phyloP scores from a whole-genome alignment of 768 basidiomycete species.

The Lentinula guzmanii region DNA sequence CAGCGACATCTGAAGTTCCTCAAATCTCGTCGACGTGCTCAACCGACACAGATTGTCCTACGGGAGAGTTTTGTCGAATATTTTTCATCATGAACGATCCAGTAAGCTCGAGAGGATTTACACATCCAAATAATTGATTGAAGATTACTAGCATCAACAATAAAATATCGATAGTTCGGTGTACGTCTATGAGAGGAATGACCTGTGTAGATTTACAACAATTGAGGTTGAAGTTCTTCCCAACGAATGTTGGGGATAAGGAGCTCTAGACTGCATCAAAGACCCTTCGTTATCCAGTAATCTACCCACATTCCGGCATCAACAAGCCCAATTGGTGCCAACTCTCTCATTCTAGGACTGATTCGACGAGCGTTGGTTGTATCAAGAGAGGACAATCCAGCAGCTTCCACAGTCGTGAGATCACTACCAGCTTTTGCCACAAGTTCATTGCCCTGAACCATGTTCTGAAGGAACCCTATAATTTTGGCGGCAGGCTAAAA shows the following conservation, averaged over 20 bases:
- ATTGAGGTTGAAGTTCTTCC: too few relatives aligned
- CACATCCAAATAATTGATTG: too few relatives aligned
- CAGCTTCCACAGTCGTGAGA: background rate
- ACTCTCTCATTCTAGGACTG: constrained; percentile 9
- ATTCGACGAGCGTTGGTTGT: constrained; percentile 8
- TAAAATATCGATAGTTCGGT: too few relatives aligned
- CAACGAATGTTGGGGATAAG: too few relatives aligned
- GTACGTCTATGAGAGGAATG: too few relatives aligned
- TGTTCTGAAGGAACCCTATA: background rate
- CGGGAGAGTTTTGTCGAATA: background rate
- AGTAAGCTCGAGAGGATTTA: background rate
- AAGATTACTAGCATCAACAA: too few relatives aligned
- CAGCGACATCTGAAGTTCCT: background rate
- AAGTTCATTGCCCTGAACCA: background rate
- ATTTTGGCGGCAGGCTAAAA: background rate
- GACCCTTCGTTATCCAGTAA: constrained; percentile 12
- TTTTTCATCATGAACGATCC: background rate
- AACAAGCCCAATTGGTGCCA: constrained; percentile 9
- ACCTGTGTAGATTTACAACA: too few relatives aligned
- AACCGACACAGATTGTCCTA: background rate
- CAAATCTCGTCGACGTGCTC: background rate
- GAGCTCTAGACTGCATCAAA: too few relatives aligned
- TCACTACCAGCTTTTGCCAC: background rate
- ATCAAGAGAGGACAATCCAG: constrained; percentile 8
- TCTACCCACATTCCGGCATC: constrained; percentile 14